These are phyloP conservation scores for Syzygium syzygioides DNA, from an alignment of 441 rosid genomes.

Conservation along the genomic window DNA sequence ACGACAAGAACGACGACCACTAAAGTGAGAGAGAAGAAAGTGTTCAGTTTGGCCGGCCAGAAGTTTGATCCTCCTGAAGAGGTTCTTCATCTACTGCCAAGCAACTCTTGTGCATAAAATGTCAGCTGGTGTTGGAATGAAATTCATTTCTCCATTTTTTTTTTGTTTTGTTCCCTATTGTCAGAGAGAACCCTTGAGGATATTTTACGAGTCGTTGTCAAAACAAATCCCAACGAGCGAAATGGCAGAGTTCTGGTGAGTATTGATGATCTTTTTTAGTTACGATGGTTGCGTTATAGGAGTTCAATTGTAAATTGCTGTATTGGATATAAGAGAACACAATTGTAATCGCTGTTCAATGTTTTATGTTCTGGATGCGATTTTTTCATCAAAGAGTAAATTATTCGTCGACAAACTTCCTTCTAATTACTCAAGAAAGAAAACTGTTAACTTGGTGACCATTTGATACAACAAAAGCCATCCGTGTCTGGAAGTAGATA, in stretches of 20 bases:
- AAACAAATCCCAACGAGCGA: conserved; percentile 81
- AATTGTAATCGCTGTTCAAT: background rate
- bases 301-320: background rate
- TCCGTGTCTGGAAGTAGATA: background rate
- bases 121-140: background rate
- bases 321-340: background rate
- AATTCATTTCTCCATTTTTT: background rate
- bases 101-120: background rate
- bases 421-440: background rate
- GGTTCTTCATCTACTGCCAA: conserved; percentile 26
- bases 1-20: conserved; percentile 24
- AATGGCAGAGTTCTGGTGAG: conserved; percentile 97
- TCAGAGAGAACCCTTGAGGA: conserved; percentile 92
- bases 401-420: background rate
- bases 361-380: background rate
- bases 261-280: background rate
- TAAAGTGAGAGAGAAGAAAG: conserved; percentile 80
- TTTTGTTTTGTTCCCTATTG: conserved; percentile 10
- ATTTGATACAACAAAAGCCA: background rate
- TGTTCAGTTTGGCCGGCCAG: conserved; percentile 73
- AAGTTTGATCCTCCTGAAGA: conserved; percentile 84
- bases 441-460: background rate
- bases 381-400: background rate
- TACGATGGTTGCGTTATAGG: background rate
- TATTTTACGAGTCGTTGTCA: conserved; percentile 82